These are phyloP conservation scores for Polytolypa hystricis DNA, from an alignment of 2,329 filamentous ascomycete genomes.

Conservation along the genomic window DNA sequence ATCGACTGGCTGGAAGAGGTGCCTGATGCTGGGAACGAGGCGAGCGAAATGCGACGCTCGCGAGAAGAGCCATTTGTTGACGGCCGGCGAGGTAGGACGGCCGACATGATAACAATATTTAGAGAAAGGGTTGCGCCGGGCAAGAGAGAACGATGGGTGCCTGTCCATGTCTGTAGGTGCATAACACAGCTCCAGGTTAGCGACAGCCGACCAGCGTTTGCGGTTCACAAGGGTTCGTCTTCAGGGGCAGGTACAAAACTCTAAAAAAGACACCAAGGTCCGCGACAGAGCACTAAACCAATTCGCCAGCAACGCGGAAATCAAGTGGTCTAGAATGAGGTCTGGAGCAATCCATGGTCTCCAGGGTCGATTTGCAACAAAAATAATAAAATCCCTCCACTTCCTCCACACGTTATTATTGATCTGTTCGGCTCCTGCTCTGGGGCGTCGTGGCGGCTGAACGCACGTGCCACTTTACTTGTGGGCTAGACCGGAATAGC, in stretches of 20 bases:
- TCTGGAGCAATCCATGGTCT: neutral
- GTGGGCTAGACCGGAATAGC: constrained; percentile 4
- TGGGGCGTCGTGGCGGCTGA: too few relatives aligned
- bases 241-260: constrained; percentile 4
- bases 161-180: constrained; percentile 2
- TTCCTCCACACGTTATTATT: too few relatives aligned
- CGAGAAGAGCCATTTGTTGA: constrained; percentile 28
- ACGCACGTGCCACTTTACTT: constrained; percentile 7
- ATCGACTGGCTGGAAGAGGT: constrained; percentile 26
- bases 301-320: neutral
- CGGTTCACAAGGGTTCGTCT: constrained; percentile 2
- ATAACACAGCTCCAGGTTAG: neutral
- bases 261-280: neutral
- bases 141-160: constrained; percentile 6
- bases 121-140: constrained; percentile 12
- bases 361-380: too few relatives aligned
- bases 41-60: constrained; percentile 46
- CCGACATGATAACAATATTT: constrained; percentile 21
- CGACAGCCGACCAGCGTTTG: neutral
- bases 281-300: neutral
- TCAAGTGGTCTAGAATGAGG: neutral
- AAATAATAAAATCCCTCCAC: too few relatives aligned
- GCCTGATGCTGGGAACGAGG: constrained; percentile 47
- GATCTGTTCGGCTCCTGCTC: too few relatives aligned
- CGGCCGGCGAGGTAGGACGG: constrained; percentile 28